Evolutionary conservation across 495 filamentous ascomycete genomes (phyloP), one percentile per base, ranked within the genome.

Genomic region (Hypoxylon cercidicola): DNA sequence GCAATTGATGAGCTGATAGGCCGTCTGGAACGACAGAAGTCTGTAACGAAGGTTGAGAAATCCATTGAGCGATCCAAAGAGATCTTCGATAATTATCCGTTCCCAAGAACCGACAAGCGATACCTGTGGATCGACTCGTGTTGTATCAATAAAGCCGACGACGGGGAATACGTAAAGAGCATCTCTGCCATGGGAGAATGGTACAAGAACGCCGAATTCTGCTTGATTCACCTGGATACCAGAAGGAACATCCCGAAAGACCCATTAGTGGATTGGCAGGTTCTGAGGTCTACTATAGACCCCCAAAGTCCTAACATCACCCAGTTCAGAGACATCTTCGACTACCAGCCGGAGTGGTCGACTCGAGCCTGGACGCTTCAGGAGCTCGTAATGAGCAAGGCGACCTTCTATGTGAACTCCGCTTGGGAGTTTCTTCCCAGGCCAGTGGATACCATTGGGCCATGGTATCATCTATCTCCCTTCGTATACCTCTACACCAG

Each of bases 81-180:
- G 1, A 73, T 80, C 11, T 78, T 81, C 43, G 71, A 77, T 40
- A 52, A 30, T 7, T 72, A 74, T 37, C 63, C 74, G 1, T 81
- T 78, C 49, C 73, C 70, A 16, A 62, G 56, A 13, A 67, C 65
- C 1, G 75, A 73, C 47, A 78, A 75, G 32, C 67, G 70, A 11
- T 84, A 83, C 51, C 35, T 83, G 15, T 84, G 81, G 81, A 75
- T 77, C 11, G 79, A 82, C 66, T 81, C 76, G 0, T 81, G 78
- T 61, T 83, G 79, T 64, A 83, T 82, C 64, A 75, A 82, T 66
- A 82, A 80, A 52, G 55, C 59, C 1, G 74, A 79, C 50, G 71
- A 60, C 16, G 70, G 69, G 18, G 80, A 81, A 62, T 68, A 77
- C 15, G 72, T 71, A 15, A 74, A 78, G 57, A 78, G 79, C 10